These are phyloP conservation scores for Podaxis mareebaensis DNA, from an alignment of 768 basidiomycete species.

Conservation along the genomic window DNA sequence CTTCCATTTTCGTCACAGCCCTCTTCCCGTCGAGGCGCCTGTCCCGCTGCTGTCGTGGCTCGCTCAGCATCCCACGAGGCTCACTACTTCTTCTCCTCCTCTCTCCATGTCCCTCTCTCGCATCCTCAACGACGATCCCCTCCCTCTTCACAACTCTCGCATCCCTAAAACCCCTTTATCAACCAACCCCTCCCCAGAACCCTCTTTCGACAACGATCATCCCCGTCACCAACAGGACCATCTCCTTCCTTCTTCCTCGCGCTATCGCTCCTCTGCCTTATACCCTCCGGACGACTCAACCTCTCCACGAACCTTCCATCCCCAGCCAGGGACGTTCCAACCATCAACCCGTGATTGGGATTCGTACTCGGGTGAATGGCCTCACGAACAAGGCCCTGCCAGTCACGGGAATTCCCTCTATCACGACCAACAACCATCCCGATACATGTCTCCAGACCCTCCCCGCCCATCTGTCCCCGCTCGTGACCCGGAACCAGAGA, in stretches of 20 bases:
- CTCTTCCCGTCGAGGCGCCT: conserved; percentile 15
- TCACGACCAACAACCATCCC: conserved; percentile 13
- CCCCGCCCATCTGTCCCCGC: background rate
- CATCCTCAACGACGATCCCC: conserved; percentile 77
- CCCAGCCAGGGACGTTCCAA: conserved; percentile 13
- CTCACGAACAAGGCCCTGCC: conserved; percentile 12
- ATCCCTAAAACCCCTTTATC: conserved; percentile 33
- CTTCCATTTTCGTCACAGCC: conserved; percentile 16
- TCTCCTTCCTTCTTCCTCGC: conserved; percentile 21
- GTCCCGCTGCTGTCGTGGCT: conserved; percentile 27
- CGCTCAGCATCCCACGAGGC: conserved; percentile 38
- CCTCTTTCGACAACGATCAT: conserved; percentile 21
- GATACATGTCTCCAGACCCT: conserved; percentile 17
- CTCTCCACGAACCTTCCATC: conserved; percentile 10
- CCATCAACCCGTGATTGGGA: conserved; percentile 17
- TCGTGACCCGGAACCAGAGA: conserved; percentile 12
- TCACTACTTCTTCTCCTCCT: conserved; percentile 19
- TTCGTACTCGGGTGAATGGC: conserved; percentile 17
- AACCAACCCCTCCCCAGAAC: conserved; percentile 21
- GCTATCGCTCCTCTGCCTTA: conserved; percentile 22
- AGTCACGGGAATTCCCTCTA: conserved; percentile 11
- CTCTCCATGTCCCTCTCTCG: conserved; percentile 70
- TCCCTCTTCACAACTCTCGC: conserved; percentile 29
- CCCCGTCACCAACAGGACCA: conserved; percentile 9
- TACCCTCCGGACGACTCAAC: conserved; percentile 8